Conservation (phyloP, 169 alveolate species). For the Toxoplasma gondii region DNA sequence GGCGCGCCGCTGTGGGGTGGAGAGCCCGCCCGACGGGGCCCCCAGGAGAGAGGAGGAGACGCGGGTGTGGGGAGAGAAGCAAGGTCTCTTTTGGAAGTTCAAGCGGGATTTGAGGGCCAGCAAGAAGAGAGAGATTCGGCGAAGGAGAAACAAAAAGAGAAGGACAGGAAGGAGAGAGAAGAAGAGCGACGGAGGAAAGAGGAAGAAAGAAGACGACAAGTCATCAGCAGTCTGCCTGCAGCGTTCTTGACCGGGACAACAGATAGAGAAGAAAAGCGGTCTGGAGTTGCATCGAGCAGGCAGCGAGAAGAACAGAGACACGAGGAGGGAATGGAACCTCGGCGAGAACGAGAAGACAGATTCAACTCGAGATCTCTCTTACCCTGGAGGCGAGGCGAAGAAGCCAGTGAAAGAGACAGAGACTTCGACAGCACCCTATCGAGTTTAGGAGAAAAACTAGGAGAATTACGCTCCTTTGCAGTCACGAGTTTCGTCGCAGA, state of each 20-base stretch:
- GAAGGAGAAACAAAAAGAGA: not conserved
- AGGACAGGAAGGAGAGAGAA: slow-evolving; percentile 22
- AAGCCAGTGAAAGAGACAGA: not conserved
- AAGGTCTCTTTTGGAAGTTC: not conserved
- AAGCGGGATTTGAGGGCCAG: not conserved
- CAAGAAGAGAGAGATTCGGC: not conserved
- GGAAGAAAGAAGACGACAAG: not conserved
- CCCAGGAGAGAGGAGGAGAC: not conserved
- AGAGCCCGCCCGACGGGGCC: not conserved
- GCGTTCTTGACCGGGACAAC: not conserved
- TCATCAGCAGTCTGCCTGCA: not conserved
- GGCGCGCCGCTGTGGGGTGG: not conserved
- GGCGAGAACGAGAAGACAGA: not conserved
- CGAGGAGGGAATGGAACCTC: not conserved
- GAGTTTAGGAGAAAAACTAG: not conserved
- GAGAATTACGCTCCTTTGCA: not conserved
- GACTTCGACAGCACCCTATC: not conserved
- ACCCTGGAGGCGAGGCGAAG: not conserved
- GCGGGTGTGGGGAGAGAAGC: not conserved
- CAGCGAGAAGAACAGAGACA: not conserved
- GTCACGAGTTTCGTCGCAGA: not conserved
- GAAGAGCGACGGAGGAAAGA: not conserved
- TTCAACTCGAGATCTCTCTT: not conserved
- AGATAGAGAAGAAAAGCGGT: not conserved
- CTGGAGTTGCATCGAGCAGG: not conserved